Evolutionary conservation across 148 eudicot species (phyloP).

Genomic region (Persicaria tinctoria): DNA sequence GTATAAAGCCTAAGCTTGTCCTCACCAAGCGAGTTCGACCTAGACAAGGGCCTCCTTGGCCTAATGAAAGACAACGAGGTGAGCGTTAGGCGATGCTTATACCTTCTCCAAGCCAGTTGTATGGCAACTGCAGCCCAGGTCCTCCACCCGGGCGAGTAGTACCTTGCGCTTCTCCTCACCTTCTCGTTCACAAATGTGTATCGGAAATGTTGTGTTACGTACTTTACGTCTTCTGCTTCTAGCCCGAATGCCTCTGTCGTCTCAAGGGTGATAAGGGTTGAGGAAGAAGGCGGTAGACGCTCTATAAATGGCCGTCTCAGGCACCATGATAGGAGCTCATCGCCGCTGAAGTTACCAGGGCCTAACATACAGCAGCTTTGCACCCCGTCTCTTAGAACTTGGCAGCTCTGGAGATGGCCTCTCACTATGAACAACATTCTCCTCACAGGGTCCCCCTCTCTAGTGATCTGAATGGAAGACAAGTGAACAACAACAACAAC

Average conservation of each 20-base stretch:
- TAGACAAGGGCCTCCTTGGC: conserved; percentile 80
- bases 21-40: conserved; percentile 82
- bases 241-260: conserved; percentile 91
- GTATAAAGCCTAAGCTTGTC: conserved; percentile 82
- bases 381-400: conserved; percentile 69
- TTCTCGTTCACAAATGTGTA: conserved; percentile 86
- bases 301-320: conserved; percentile 68
- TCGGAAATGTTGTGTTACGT: conserved; percentile 83
- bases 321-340: conserved; percentile 93
- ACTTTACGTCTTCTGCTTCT: conserved; percentile 77
- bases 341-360: conserved; percentile 91
- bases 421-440: conserved; percentile 85
- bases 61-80: conserved; percentile 87
- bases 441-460: conserved; percentile 90
- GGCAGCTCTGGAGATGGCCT: conserved; percentile 88
- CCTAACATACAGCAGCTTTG: conserved; percentile 84
- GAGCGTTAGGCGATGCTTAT: conserved; percentile 67
- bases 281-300: conserved; percentile 77
- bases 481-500: neutral
- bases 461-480: conserved; percentile 38
- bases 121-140: conserved; percentile 96
- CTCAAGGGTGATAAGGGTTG: conserved; percentile 63
- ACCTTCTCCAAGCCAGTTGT: conserved; percentile 90
- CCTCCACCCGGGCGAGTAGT: conserved; percentile 95
- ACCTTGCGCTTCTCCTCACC: conserved; percentile 83